Evolutionary conservation across 495 filamentous ascomycete species (phyloP).

Genomic region (Tuber magnatum): DNA sequence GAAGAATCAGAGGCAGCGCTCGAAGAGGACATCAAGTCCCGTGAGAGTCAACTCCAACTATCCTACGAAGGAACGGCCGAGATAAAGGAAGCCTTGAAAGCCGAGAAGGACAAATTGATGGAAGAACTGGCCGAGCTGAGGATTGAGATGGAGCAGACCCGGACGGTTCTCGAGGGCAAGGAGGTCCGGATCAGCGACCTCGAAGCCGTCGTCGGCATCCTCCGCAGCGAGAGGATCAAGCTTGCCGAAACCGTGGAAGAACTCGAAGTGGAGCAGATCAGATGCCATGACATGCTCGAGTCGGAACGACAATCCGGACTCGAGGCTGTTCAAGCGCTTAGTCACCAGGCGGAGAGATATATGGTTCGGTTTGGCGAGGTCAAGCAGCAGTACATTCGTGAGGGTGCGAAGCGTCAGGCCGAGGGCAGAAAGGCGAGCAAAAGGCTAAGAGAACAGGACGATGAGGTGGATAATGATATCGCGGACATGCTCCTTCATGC

Average conservation of each 20-base stretch:
- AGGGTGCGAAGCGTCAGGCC: constrained; percentile 18
- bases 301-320: constrained; percentile 24
- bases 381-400: constrained; percentile 25
- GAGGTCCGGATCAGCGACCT: constrained; percentile 21
- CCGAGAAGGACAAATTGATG: constrained; percentile 16
- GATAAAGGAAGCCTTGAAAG: constrained; percentile 13
- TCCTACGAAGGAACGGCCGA: constrained; percentile 22
- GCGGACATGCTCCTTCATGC: constrained; percentile 11
- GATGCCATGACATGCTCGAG: constrained; percentile 20
- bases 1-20: constrained; percentile 18
- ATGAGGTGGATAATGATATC: constrained; percentile 6
- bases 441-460: constrained; percentile 28
- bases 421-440: constrained; percentile 23
- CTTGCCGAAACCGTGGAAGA: constrained; percentile 16
- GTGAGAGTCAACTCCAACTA: constrained; percentile 30
- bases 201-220: constrained; percentile 7
- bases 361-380: constrained; percentile 32
- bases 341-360: constrained; percentile 25
- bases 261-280: constrained; percentile 16
- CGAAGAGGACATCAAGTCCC: constrained; percentile 23
- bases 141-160: background rate
- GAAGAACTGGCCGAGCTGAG: constrained; percentile 15
- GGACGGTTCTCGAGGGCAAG: constrained; percentile 16
- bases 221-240: constrained; percentile 17
- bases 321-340: constrained; percentile 18